A percentile compares a stretch with the other conserved stretches of the same genome.
These are phyloP conservation scores for Tolypocladium tundrense DNA, from an alignment of 2,329 filamentous ascomycete species.

Conservation along the genomic window DNA sequence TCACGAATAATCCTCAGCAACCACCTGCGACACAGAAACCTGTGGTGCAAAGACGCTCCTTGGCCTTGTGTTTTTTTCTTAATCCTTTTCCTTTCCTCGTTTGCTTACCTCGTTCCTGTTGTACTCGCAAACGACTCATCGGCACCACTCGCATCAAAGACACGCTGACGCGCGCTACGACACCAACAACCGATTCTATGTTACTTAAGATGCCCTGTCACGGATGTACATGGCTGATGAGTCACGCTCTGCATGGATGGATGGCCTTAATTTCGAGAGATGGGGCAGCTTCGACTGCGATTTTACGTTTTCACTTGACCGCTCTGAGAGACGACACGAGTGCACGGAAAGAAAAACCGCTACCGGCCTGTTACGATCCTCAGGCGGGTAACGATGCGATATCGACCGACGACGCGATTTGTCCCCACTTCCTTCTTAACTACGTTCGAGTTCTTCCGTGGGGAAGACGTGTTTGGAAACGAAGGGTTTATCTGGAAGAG, in stretches of 20 bases:
- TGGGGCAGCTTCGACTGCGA: constrained; percentile 8
- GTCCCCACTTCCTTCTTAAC: constrained; percentile 8
- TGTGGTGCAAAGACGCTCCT: constrained; percentile 7
- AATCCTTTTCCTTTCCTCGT: constrained; percentile 8
- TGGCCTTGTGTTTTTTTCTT: constrained; percentile 1
- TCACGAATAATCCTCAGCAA: neutral
- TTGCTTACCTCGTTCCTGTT: constrained; percentile 13
- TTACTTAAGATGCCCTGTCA: constrained; percentile 22
- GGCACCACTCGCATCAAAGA: constrained; percentile 16
- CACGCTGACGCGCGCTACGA: constrained; percentile 28
- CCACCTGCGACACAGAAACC: constrained; percentile 1
- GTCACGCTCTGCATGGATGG: constrained; percentile 31
- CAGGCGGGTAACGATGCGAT: constrained; percentile 22
- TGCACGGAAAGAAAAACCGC: constrained; percentile 19
- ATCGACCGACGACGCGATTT: constrained; percentile 13
- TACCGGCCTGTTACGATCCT: constrained; percentile 24
- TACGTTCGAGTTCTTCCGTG: constrained; percentile 8
- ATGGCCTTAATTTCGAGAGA: constrained; percentile 22
- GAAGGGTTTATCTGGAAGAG: constrained; percentile 14
- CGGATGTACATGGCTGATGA: constrained; percentile 33
- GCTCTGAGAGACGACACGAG: constrained; percentile 19
- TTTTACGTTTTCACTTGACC: constrained; percentile 11
- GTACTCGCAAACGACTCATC: constrained; percentile 19
- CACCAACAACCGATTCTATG: constrained; percentile 19
- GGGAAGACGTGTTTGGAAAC: constrained; percentile 12